Base-by-base conservation (phyloP, 2,329 filamentous ascomycete species). In the Arthrobotrys sinensis region DNA sequence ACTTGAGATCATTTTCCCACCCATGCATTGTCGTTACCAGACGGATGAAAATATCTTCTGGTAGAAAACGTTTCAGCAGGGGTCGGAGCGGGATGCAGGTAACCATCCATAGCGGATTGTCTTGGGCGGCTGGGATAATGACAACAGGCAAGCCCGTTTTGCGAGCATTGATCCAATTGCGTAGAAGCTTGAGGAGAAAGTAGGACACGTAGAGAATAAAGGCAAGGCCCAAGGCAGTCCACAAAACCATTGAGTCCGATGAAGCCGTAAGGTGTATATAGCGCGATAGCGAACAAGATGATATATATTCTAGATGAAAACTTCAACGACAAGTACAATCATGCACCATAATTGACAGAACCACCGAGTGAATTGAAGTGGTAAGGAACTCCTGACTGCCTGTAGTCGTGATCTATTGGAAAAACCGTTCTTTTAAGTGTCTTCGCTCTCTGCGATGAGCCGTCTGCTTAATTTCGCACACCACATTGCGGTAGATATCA, bases 91-190 rank as follows among this genome's bases (percentile, higher is more conserved):
- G 68, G 14, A 72, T 45, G 21, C 40, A 32, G 10, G 36, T 7
- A 34, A 72, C 46, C 68, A 72, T 72, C 68, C 68, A 72, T 24
- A 72, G 7, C 16, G 68, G 55, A 28, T 64, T 64, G 38, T 55
- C 38, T 24, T 72, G 68, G 0, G 48, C 45, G 7, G 43, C 45
- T 36, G 68, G 68, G 32, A 72, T 53, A 8, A 64, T 34, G 14
- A 72, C 46, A n/a, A 64, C 19, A 5, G 68, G 68, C 12, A 72
- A 45, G 1, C 55, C 68, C 7, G 43, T 53, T 38, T 38, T 52
- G 3, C 68, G 68, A 24, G 68, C 68, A 34, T 55, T 63, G 7
- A 7, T 32, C 45, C 53, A 48, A 34, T 72, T 72, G 21, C 36
- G n/a, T 6, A 28, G 14, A 4, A 72, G 57, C 55, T 55, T 72